Percentiles rank a stretch among this genome's conserved stretches.
Conservation (phyloP, 306 rosid genomes). For the Pyrus pyrifolia region DNA sequence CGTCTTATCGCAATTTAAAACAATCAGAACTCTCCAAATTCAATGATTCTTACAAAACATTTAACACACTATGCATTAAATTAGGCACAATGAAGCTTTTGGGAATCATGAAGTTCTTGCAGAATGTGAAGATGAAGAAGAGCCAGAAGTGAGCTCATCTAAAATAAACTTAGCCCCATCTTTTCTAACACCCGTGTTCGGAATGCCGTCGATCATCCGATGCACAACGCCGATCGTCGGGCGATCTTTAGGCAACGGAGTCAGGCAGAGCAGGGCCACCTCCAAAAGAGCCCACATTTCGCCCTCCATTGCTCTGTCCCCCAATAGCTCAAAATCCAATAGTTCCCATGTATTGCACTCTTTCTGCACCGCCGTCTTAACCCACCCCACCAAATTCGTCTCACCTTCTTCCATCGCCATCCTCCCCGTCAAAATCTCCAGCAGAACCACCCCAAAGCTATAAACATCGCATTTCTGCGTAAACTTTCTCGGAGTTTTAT, state of each 20-base stretch:
- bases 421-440: conserved; percentile 25
- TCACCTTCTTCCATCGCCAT: not conserved
- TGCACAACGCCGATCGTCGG: conserved; percentile 18
- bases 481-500: not conserved
- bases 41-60: not conserved
- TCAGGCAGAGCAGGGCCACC: conserved; percentile 19
- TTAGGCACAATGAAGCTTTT: not conserved
- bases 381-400: not conserved
- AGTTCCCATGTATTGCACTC: conserved; percentile 11
- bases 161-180: not conserved
- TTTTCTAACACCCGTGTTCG: conserved; percentile 4
- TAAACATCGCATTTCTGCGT: conserved; percentile 17
- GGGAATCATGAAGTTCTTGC: not conserved
- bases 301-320: conserved; percentile 9
- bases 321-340: conserved; percentile 20
- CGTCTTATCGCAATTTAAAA: not conserved
- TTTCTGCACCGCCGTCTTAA: not conserved
- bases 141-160: conserved; percentile 11
- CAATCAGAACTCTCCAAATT: not conserved
- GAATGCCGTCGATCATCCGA: conserved; percentile 20
- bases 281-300: conserved; percentile 17
- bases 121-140: not conserved
- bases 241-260: conserved; percentile 14
- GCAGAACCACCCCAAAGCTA: conserved; percentile 26
- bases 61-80: not conserved